These are phyloP conservation scores for Trypanosoma grayi DNA, from an alignment of 208 protist genomes.

Conservation along the genomic window DNA sequence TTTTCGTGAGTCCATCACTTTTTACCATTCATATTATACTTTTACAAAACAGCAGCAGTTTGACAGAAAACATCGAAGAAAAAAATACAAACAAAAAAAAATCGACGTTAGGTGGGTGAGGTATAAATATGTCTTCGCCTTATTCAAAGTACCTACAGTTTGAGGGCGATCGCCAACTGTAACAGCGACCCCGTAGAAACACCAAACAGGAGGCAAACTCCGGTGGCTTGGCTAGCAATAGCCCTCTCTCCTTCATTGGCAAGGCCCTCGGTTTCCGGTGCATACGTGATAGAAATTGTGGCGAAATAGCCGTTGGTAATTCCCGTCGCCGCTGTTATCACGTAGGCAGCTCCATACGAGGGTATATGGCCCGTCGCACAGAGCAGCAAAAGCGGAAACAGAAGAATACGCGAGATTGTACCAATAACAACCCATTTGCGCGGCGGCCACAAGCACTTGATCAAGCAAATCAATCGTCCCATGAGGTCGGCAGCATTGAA, in stretches of 20 bases:
- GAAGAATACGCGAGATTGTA: conserved; percentile 37
- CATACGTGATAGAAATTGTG: conserved; percentile 76
- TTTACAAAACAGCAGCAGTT: no score
- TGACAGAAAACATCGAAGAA: no score
- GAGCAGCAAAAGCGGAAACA: conserved; percentile 74
- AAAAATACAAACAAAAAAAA: conserved; percentile 31
- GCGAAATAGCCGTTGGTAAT: conserved; percentile 82
- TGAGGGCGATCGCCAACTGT: conserved; percentile 52
- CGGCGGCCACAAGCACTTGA: conserved; percentile 45
- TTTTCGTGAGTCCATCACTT: no score
- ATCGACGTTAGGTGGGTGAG: conserved; percentile 28
- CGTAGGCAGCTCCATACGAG: conserved; percentile 38
- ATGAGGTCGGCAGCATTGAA: conserved; percentile 72
- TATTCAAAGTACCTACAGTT: no score
- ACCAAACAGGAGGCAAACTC: conserved; percentile 58
- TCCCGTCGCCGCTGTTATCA: conserved; percentile 49
- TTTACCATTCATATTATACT: no score
- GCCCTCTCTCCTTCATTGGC: conserved; percentile 52
- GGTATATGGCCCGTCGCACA: conserved; percentile 62
- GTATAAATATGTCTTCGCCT: no score
- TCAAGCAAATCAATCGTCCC: conserved; percentile 46
- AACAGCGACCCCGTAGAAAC: conserved; percentile 62
- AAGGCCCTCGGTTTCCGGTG: conserved; percentile 38
- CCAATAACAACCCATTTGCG: conserved; percentile 16
- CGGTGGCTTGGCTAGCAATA: conserved; percentile 59